Base-by-base conservation (phyloP, 1,284 basidiomycete species). In the Vanrija pseudolonga region DNA sequence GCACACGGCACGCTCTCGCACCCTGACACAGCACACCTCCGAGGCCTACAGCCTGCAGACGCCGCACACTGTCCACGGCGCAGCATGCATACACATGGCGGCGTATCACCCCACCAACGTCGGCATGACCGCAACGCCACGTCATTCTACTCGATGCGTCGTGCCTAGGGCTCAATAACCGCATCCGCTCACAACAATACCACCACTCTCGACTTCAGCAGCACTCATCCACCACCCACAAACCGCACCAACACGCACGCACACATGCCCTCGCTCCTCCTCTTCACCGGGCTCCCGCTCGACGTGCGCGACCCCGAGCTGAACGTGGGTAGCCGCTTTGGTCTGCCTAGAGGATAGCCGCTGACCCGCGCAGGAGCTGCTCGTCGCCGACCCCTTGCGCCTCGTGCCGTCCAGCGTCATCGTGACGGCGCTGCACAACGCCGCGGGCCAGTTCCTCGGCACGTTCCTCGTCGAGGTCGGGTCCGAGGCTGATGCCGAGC, bases 241-340 rank as follows among this genome's bases (percentile, higher is more conserved):
- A 9, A 24, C 24, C 22, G 42, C 36, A n/a, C n/a, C n/a, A n/a
- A n/a, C n/a, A n/a, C n/a, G n/a, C n/a, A n/a, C n/a, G n/a, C 26
- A 26, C 26, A 26, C 26, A 61, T 61, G 60, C 56, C 56, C 26
- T 53, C 60, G 15, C 46, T 53, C 43, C 60, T 74, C 44, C 60
- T 74, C 24, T 71, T 74, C 43, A 53, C 65, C 5, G 71, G 71
- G 14, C 59, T 74, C 7, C 72, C 72, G 1, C 54, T 60, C 17
- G 72, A 73, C 46, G 67, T 71, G 23, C 51, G 55, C 17, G 70
- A 69, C 50, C 53, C 49, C n/a, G 69, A 72, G 41, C 54, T 74
- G 6, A 55, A 60, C 12, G 71, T 73, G 47, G 51, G 71, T 63
- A 20, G 7, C 14, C 6, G 8, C 11, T 20, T 38, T n/a, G 3